Evolutionary conservation across 2,329 filamentous ascomycete species (phyloP).

Genomic region (Colletotrichum chlorophyti): DNA sequence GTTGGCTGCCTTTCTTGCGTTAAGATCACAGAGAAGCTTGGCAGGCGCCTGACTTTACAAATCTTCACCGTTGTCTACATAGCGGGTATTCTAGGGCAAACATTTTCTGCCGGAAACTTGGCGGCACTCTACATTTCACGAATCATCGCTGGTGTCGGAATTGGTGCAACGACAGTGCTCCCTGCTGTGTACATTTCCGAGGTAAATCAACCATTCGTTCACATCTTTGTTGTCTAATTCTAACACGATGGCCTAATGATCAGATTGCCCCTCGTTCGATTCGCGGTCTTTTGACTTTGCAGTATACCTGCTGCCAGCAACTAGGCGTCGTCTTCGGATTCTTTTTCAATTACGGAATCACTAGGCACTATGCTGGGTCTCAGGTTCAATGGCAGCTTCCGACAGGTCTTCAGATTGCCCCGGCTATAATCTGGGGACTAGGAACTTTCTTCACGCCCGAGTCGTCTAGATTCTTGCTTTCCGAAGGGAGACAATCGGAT

Average conservation of each 20-base stretch:
- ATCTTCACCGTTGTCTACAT: constrained; percentile 43
- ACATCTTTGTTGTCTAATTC: no score
- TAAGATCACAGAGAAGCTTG: constrained; percentile 33
- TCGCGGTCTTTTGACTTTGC: constrained; percentile 38
- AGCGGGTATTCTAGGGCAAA: constrained; percentile 41
- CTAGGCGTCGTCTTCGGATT: constrained; percentile 41
- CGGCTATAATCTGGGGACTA: constrained; percentile 35
- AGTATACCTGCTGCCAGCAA: constrained; percentile 42
- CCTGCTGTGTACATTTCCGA: constrained; percentile 38
- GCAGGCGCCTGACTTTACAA: constrained; percentile 33
- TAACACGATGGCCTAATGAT: no score
- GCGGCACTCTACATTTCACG: constrained; percentile 33
- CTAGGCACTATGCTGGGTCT: constrained; percentile 34
- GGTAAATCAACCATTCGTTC: neutral
- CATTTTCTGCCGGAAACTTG: constrained; percentile 36
- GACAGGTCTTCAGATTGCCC: constrained; percentile 34
- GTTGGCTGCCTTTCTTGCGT: constrained; percentile 37
- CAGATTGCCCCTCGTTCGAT: constrained; percentile 37
- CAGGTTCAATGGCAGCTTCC: constrained; percentile 38
- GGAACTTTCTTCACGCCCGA: constrained; percentile 35
- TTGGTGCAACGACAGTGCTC: constrained; percentile 36
- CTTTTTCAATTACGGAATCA: constrained; percentile 43
- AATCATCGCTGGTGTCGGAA: constrained; percentile 36
- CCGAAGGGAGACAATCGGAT: constrained; percentile 30
- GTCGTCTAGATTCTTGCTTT: constrained; percentile 35